Evolutionary conservation across 169 alveolate genomes (phyloP).

Genomic region (Besnoitia besnoiti): DNA sequence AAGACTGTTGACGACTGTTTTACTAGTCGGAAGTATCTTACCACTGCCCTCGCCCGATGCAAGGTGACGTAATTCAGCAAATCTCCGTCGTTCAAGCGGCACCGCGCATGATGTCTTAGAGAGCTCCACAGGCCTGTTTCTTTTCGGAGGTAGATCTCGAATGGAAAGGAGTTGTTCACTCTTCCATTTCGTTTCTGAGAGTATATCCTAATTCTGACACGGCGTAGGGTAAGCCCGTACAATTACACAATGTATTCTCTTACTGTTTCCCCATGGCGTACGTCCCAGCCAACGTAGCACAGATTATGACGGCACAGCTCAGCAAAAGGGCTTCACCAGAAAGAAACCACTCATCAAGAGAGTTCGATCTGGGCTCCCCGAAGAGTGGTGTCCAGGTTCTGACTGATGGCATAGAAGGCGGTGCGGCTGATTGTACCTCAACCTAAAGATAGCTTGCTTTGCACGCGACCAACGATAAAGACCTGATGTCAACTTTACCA

Average conservation of each 20-base stretch:
- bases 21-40: neutral
- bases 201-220: neutral
- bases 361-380: neutral
- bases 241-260: neutral
- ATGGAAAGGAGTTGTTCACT: neutral
- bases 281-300: neutral
- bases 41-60: neutral
- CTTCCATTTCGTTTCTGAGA: neutral
- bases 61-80: neutral
- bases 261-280: neutral
- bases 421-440: neutral
- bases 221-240: neutral
- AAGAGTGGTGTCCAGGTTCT: neutral
- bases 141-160: neutral
- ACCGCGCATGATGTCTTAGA: constrained; percentile 1
- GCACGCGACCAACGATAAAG: neutral
- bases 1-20: neutral
- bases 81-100: neutral
- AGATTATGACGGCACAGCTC: neutral
- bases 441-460: neutral
- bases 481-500: neutral
- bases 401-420: neutral
- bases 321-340: neutral
- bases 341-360: neutral
- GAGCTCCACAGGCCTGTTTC: neutral